These are phyloP conservation scores for Xerocomellus chrysenteron DNA, from an alignment of 768 basidiomycete genomes.

Conservation along the genomic window DNA sequence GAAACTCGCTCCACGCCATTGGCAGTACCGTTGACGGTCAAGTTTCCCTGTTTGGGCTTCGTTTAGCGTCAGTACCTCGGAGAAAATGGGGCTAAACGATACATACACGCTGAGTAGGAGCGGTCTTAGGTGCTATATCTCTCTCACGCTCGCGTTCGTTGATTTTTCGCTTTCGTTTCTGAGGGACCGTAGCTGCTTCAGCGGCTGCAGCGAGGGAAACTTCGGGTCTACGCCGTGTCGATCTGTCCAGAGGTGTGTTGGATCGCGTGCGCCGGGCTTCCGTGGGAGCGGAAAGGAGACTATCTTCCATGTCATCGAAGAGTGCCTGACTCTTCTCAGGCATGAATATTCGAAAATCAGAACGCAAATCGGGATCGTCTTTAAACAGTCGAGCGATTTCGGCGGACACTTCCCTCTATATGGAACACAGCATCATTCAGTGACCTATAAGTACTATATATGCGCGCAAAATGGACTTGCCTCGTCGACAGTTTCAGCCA, in stretches of 20 bases:
- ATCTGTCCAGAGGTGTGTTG: conserved; percentile 34
- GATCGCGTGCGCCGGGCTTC: conserved; percentile 36
- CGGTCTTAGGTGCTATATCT: conserved; percentile 27
- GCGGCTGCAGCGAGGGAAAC: conserved; percentile 41
- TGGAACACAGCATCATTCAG: not conserved
- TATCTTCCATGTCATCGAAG: conserved; percentile 44
- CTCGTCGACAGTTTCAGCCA: conserved; percentile 62
- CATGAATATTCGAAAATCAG: conserved; percentile 75
- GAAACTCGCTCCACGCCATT: conserved; percentile 22
- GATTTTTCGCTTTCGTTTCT: conserved; percentile 69
- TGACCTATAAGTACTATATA: not conserved
- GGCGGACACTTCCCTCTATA: conserved; percentile 59
- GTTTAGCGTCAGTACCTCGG: conserved; percentile 6
- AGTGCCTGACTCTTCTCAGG: conserved; percentile 55
- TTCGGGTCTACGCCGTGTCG: conserved; percentile 46
- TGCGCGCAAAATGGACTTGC: conserved; percentile 33
- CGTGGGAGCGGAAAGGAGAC: conserved; percentile 26
- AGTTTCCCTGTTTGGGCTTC: conserved; percentile 23
- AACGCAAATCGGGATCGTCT: conserved; percentile 70
- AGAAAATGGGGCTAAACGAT: not conserved
- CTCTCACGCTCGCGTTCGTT: conserved; percentile 43
- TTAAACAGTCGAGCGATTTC: conserved; percentile 71
- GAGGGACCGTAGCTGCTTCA: conserved; percentile 44
- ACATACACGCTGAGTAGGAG: conserved; percentile 27
- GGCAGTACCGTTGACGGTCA: conserved; percentile 16